These are phyloP conservation scores for Alloteropsis semialata DNA, from an alignment of 176 grass and related monocot species.

Conservation along the genomic window DNA sequence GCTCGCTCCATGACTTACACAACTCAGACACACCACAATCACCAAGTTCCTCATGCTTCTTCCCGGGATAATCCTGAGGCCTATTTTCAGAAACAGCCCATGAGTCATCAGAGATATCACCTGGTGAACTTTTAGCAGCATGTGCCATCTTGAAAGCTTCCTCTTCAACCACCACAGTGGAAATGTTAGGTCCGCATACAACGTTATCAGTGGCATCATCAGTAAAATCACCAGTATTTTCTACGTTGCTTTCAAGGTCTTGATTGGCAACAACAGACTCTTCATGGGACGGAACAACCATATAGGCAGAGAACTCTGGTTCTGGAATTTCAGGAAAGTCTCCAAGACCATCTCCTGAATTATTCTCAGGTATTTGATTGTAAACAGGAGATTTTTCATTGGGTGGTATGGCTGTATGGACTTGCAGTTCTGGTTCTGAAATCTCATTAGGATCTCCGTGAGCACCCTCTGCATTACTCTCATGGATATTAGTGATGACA, in stretches of 20 bases:
- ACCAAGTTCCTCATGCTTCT: constrained; percentile 34
- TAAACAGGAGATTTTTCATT: constrained; percentile 18
- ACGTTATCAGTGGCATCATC: background rate
- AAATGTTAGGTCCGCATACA: constrained; percentile 28
- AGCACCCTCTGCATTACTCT: constrained; percentile 20
- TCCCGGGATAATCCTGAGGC: constrained; percentile 27
- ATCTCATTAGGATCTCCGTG: constrained; percentile 28
- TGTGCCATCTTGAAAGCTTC: background rate
- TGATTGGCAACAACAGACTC: constrained; percentile 11
- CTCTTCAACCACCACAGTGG: constrained; percentile 1
- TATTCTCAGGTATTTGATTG: constrained; percentile 34
- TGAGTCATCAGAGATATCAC: constrained; percentile 4
- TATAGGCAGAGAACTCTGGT: constrained; percentile 10
- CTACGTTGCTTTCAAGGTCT: constrained; percentile 4
- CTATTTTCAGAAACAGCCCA: constrained; percentile 43
- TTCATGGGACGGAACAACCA: constrained; percentile 24
- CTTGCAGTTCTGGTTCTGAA: constrained; percentile 15
- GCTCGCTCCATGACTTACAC: constrained; percentile 17
- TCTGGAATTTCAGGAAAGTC: constrained; percentile 18
- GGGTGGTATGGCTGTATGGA: constrained; percentile 20
- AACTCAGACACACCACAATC: constrained; percentile 22
- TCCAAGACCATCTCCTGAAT: constrained; percentile 17
- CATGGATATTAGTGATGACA: constrained; percentile 10
- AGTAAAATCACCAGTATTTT: background rate
- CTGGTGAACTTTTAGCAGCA: constrained; percentile 21